Base-by-base conservation (phyloP, 345 rosid species). In the Litchi chinensis region DNA sequence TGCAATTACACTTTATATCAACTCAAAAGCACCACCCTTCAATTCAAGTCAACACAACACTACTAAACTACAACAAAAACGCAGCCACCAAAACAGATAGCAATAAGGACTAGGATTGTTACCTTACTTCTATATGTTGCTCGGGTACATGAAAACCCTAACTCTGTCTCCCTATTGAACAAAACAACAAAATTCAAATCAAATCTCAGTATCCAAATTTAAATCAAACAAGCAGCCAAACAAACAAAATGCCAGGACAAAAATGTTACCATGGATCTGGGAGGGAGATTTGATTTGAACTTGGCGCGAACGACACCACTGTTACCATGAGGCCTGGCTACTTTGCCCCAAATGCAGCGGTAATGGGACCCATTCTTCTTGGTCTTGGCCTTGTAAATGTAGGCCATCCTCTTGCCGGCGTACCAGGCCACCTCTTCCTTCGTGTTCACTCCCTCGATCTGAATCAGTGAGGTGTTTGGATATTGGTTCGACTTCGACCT, bases 401-500 rank as follows among this genome's bases (percentile, higher is more conserved):
- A 89, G 1, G 87, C 92, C 89, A 88, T 46, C 68, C 81, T 80
- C 85, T 89, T 88, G 26, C 92, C 92, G 44, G 70, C 54, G 83
- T 89, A 91, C 94, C 94, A 89, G 4, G 76, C 48, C 0, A 89
- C 89, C 57, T 87, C 92, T 71, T 88, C 91, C 50, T 59, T 62
- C 0, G 91, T 89, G 90, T 88, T 91, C 71, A 90, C 92, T 54
- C 94, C 94, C 83, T 90, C 94, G 18, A 90, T 89, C 88, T 90
- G 94, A 28, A 90, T 10, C 44, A 90, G 81, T 2, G 92, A 89
- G 12, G 94, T 90, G 85, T 81, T 90, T 46, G 91, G 92, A 39
- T 90, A 90, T 87, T 90, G 94, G 85, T 90, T 90, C n/a, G 92
- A 89, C 80, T 90, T 90, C 13, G 94, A 90, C 84, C 93, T 90